phyloP scores from a whole-genome alignment of 1,139 yeast species.

The Scheffersomyces titani region DNA sequence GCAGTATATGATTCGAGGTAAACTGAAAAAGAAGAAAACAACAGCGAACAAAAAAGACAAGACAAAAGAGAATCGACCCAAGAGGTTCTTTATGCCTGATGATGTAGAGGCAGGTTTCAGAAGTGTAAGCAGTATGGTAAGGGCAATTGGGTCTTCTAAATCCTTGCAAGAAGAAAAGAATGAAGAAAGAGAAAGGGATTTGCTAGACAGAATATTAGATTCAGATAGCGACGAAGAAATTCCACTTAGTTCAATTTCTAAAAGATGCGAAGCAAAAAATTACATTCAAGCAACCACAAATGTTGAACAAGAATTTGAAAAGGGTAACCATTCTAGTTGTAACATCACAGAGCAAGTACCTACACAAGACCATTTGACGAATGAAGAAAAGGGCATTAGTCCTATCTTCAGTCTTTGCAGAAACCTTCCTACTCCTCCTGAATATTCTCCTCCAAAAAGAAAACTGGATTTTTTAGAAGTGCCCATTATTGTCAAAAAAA shows the following conservation, averaged over 20 bases:
- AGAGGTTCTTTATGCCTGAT: slow-evolving; percentile 75
- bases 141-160: slow-evolving; percentile 21
- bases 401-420: background rate
- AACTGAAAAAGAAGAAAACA: slow-evolving; percentile 22
- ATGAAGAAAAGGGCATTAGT: background rate
- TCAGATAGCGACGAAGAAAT: slow-evolving; percentile 18
- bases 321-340: too few relatives aligned
- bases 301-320: background rate
- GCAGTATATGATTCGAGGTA: slow-evolving; percentile 37
- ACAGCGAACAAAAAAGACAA: slow-evolving; percentile 10
- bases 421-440: background rate
- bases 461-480: background rate
- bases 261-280: background rate
- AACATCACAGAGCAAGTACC: background rate
- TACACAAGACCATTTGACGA: background rate
- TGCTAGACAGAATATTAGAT: slow-evolving; percentile 24
- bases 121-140: slow-evolving; percentile 54
- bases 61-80: slow-evolving; percentile 20
- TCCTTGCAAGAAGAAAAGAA: slow-evolving; percentile 14
- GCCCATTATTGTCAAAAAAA: background rate
- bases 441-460: background rate
- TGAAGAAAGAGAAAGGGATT: slow-evolving; percentile 11
- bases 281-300: background rate
- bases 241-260: background rate
- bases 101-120: slow-evolving; percentile 71